phyloP scores from a whole-genome alignment of 345 rosid genomes.

The Camelina neglecta region DNA sequence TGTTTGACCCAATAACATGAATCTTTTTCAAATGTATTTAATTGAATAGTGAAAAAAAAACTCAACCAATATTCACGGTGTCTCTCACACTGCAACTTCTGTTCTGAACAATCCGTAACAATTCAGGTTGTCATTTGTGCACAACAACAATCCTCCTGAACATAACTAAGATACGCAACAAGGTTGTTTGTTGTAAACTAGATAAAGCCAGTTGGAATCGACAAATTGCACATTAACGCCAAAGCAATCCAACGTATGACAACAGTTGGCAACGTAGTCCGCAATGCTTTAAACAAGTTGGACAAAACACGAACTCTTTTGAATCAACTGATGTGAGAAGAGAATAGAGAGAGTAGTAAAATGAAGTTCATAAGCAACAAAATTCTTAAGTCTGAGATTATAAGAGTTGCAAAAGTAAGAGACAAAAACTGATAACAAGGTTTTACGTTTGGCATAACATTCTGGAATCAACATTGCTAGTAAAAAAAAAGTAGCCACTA shows the following conservation, averaged over 20 bases:
- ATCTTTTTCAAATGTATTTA: background rate
- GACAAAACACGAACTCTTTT: background rate
- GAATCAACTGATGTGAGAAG: background rate
- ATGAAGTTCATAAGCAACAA: constrained; percentile 19
- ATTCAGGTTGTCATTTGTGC: too few relatives aligned
- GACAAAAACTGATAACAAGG: constrained; percentile 25
- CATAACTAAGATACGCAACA: too few relatives aligned
- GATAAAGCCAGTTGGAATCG: too few relatives aligned
- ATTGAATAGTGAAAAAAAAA: background rate
- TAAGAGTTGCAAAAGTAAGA: constrained; percentile 27
- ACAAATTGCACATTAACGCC: too few relatives aligned
- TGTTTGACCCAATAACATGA: background rate
- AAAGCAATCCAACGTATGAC: too few relatives aligned
- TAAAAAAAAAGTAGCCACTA: constrained; percentile 35
- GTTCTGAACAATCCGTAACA: background rate
- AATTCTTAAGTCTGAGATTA: constrained; percentile 28
- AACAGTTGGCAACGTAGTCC: too few relatives aligned
- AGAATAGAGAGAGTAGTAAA: background rate
- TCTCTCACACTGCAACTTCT: background rate
- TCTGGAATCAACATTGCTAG: constrained; percentile 34
- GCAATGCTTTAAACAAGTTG: too few relatives aligned
- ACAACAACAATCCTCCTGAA: too few relatives aligned
- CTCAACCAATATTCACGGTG: background rate
- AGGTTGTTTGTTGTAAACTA: too few relatives aligned
- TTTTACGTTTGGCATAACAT: constrained; percentile 31